phyloP scores from a whole-genome alignment of 2,329 filamentous ascomycete species.

The Ophiostoma novo-ulmi region DNA sequence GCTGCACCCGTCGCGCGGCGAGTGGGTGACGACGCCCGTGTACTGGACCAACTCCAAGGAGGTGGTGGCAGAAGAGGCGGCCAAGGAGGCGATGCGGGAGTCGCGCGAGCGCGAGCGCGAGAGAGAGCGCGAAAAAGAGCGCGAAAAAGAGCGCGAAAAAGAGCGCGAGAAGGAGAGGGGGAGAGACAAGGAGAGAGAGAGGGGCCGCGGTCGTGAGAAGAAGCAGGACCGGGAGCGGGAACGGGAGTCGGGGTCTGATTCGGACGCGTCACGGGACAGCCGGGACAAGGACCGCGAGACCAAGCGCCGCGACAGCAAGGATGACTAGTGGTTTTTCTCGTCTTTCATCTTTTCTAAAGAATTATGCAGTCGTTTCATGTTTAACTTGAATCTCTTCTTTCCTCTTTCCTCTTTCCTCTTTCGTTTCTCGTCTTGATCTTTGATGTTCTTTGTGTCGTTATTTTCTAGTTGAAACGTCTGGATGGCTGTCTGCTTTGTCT shows the following conservation, averaged over 20 bases:
- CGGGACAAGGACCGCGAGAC: conserved; percentile 6
- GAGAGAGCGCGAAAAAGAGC: not conserved
- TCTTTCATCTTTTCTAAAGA: not conserved
- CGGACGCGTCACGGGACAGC: not conserved
- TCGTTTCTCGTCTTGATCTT: not conserved
- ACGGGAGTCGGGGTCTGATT: not conserved
- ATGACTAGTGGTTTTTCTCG: not conserved
- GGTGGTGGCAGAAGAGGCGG: not conserved
- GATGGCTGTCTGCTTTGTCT: not conserved
- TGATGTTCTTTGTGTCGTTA: not conserved
- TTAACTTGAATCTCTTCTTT: not conserved
- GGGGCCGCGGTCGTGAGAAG: not conserved
- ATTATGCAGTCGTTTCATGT: no score
- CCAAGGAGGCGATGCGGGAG: not conserved
- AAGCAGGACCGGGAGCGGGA: not conserved
- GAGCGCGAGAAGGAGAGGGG: not conserved
- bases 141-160: not conserved
- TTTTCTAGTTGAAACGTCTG: not conserved
- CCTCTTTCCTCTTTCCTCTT: not conserved
- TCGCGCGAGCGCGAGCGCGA: not conserved
- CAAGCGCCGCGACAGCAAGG: conserved; percentile 10
- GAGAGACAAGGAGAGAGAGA: not conserved
- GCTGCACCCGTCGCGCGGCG: conserved; percentile 28
- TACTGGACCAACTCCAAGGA: conserved; percentile 25
- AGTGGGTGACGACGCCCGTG: conserved; percentile 28